phyloP scores from a whole-genome alignment of 495 filamentous ascomycete species.

The Lasiosphaeriaceae sp. region DNA sequence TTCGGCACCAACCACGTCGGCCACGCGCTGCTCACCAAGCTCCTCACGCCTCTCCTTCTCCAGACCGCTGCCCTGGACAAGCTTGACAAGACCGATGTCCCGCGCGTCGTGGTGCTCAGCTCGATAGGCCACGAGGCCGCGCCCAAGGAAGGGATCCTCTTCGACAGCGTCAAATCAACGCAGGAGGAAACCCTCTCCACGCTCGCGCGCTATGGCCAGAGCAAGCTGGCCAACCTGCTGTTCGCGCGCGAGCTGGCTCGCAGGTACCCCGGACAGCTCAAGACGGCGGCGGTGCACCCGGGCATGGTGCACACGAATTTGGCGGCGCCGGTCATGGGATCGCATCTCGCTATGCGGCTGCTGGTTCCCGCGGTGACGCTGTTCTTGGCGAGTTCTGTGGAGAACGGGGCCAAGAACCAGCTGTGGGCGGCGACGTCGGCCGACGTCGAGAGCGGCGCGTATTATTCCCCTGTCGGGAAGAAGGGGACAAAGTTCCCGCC shows the following conservation, averaged over 20 bases:
- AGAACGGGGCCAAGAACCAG: slow-evolving; percentile 55
- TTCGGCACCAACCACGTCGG: slow-evolving; percentile 69
- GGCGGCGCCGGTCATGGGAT: slow-evolving; percentile 20
- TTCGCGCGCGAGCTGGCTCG: slow-evolving; percentile 55
- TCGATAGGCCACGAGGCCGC: slow-evolving; percentile 36
- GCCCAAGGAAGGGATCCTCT: slow-evolving; percentile 36
- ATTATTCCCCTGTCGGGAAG: slow-evolving; percentile 25
- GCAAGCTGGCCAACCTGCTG: slow-evolving; percentile 66
- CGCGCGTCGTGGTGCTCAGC: slow-evolving; percentile 35
- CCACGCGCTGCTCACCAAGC: slow-evolving; percentile 60
- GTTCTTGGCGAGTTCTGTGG: slow-evolving; percentile 28
- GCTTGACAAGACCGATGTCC: slow-evolving; percentile 22
- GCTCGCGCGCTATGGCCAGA: slow-evolving; percentile 56
- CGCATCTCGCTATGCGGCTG: not conserved
- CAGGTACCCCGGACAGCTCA: slow-evolving; percentile 50
- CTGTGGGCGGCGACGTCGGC: slow-evolving; percentile 53
- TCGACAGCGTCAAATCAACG: slow-evolving; percentile 32
- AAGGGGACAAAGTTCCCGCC: not conserved
- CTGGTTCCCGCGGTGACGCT: slow-evolving; percentile 13
- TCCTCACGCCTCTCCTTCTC: slow-evolving; percentile 39
- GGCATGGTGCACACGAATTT: slow-evolving; percentile 60
- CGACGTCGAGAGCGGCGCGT: slow-evolving; percentile 33
- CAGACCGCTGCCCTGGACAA: slow-evolving; percentile 15
- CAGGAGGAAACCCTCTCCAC: slow-evolving; percentile 20
- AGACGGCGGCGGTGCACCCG: slow-evolving; percentile 55